Conservation (phyloP, 2,329 filamentous ascomycete genomes). For the Fusarium chlamydosporum region DNA sequence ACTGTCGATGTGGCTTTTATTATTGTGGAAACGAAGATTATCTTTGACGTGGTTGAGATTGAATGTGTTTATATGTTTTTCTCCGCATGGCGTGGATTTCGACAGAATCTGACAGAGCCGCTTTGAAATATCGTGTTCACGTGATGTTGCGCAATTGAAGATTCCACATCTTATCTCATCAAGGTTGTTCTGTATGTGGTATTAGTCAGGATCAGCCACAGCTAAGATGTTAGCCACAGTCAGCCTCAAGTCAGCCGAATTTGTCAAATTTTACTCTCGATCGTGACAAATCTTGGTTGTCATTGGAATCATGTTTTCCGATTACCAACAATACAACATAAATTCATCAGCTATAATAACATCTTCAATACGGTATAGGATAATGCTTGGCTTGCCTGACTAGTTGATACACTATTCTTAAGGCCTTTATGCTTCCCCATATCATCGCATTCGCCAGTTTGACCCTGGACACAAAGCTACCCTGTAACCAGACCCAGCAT, state of each 20-base stretch:
- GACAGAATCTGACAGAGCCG: constrained; percentile 43
- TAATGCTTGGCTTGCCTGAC: constrained; percentile 2
- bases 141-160: constrained; percentile 44
- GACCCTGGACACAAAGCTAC: constrained; percentile 8
- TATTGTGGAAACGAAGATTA: neutral
- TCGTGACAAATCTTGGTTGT: neutral
- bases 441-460: constrained; percentile 10
- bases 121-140: constrained; percentile 43
- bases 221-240: constrained; percentile 5
- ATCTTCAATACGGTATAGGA: neutral
- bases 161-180: constrained; percentile 14
- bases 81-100: constrained; percentile 34
- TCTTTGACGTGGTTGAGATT: neutral
- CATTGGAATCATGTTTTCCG: neutral
- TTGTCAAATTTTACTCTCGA: neutral
- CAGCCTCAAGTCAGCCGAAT: neutral
- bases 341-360: neutral
- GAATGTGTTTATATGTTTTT: constrained; percentile 26
- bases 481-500: constrained; percentile 22
- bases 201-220: constrained; percentile 16
- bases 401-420: neutral
- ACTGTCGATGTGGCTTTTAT: neutral
- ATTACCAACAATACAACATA: neutral
- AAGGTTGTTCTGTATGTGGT: too few relatives aligned
- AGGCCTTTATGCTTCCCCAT: neutral